Base-by-base conservation (phyloP, 179 eudicot genomes). In the Kewa caespitosa region DNA sequence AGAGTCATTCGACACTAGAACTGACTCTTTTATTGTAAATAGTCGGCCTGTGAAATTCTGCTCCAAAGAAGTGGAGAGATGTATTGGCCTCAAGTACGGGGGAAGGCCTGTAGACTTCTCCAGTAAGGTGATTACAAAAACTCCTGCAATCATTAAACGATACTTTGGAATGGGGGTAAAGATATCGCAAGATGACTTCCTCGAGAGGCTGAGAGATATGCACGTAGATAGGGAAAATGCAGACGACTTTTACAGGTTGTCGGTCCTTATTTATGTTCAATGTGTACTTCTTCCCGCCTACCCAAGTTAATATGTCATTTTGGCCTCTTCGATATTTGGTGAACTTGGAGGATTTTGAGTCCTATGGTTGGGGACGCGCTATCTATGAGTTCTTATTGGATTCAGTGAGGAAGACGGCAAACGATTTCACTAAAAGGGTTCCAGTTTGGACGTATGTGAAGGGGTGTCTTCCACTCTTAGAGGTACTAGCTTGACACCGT, bases 401-500 rank as follows among this genome's bases (percentile, higher is more conserved):
- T 22, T 74, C 76, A 0, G 30, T 74, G 12, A 32, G 69, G n/a
- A 42, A 41, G 6, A n/a, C n/a, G n/a, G 59, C 76, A 23, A 33
- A 42, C 31, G 42, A 42, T 6, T 27, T n/a, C 32, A 11, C 30
- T 6, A 48, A 74, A n/a, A 22, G 30, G 9, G n/a, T 43, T 4
- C 22, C 42, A 15, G 23, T 27, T 32, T 32, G 1, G n/a, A n/a
- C n/a, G n/a, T n/a, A n/a, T 39, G 41, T 74, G 10, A 62, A 74
- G 22, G 76, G 76, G 31, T 74, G 76, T 31, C 57, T 74, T 32
- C 76, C 76, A 1, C 69, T 74, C 42, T 62, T 74, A 31, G 76
- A 74, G 76, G 76, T 74, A 74, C 7, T 42, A 22, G 9, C 22
- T 0, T 28, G 18, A 18, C 64, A 72, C 25, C n/a, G n/a, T n/a